Evolutionary conservation across 139 green algal species (phyloP), one percentile per base, ranked within the genome.

Genomic region (Nannochloris sp.): DNA sequence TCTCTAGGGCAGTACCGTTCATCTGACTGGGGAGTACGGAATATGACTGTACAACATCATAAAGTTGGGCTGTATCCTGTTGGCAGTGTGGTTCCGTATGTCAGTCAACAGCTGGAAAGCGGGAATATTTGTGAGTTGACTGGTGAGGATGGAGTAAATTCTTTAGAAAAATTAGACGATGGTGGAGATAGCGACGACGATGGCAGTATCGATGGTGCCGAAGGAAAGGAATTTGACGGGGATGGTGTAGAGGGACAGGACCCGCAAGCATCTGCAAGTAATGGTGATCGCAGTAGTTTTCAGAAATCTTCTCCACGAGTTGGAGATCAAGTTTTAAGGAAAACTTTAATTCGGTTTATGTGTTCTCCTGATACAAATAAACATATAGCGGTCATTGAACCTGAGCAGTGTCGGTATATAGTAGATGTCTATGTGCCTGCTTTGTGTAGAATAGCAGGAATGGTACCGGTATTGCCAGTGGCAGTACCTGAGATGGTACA

Each of bases 341-440:
- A 36, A 54, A 27, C 27, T 15, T 30, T 65, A 19, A 32, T 65
- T 32, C 25, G 32, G 8, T 65, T 54, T 37, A 57, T 65, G 59
- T 65, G 59, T 7, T 53, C 59, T 55, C 34, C 33, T 25, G 59
- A 65, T n/a, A 15, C 14, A 37, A 54, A 57, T 15, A 54, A 54
- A 25, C 59, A 65, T 12, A 55, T 65, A 33, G 23, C 33, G 0
- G 38, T 31, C 51, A 15, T 24, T 39, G 59, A 65, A 38, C 12
- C 12, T 9, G 24, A n/a, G 7, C n/a, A 14, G 9, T 65, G 59
- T 34, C 12, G 30, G 0, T 65, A 65, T 36, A 39, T 35, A 35
- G 29, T 65, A 29, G 59, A 65, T 8, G 59, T 65, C 14, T 51
- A 57, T 37, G n/a, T 65, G 15, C 59, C 59, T 24, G 39, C 19